Conservation (phyloP, 2,329 filamentous ascomycete genomes). For the Pseudogymnoascus sp. region DNA sequence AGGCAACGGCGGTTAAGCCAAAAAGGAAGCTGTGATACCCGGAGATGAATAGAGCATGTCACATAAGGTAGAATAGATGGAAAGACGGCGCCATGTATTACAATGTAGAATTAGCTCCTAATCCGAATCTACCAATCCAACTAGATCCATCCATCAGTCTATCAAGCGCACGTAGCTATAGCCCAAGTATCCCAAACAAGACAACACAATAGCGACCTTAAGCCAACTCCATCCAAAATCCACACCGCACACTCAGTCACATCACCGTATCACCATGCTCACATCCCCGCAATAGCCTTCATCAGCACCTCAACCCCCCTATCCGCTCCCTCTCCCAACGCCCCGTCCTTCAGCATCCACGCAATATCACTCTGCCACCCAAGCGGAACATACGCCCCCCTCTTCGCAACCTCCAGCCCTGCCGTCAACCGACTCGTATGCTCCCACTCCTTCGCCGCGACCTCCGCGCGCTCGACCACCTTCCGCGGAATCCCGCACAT, state of each 20-base stretch:
- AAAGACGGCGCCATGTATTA: not conserved
- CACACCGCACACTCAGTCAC: not conserved
- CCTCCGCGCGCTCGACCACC: slow-evolving; percentile 79
- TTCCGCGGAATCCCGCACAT: slow-evolving; percentile 90
- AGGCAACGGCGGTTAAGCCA: slow-evolving; percentile 11
- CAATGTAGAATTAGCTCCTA: not conserved
- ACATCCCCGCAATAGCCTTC: slow-evolving; percentile 51
- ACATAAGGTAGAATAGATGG: not conserved
- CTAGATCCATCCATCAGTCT: not conserved
- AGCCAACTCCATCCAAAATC: not conserved
- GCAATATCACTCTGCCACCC: slow-evolving; percentile 84
- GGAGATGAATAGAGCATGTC: not conserved
- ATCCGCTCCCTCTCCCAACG: slow-evolving; percentile 36
- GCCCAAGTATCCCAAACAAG: not conserved
- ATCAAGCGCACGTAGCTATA: not conserved
- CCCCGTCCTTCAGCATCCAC: slow-evolving; percentile 56
- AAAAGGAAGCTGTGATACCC: not conserved
- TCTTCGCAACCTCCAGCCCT: slow-evolving; percentile 71
- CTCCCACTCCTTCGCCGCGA: slow-evolving; percentile 87
- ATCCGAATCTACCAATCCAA: not conserved
- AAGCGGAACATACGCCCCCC: slow-evolving; percentile 72
- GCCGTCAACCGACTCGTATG: slow-evolving; percentile 87
- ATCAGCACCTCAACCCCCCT: slow-evolving; percentile 51
- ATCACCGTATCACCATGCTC: slow-evolving; percentile 7
- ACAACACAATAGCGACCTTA: not conserved